Percentiles rank a stretch among this genome's conserved stretches.
These are phyloP conservation scores for Atkinsonella texensis DNA, from an alignment of 2,329 filamentous ascomycete genomes.

Conservation along the genomic window DNA sequence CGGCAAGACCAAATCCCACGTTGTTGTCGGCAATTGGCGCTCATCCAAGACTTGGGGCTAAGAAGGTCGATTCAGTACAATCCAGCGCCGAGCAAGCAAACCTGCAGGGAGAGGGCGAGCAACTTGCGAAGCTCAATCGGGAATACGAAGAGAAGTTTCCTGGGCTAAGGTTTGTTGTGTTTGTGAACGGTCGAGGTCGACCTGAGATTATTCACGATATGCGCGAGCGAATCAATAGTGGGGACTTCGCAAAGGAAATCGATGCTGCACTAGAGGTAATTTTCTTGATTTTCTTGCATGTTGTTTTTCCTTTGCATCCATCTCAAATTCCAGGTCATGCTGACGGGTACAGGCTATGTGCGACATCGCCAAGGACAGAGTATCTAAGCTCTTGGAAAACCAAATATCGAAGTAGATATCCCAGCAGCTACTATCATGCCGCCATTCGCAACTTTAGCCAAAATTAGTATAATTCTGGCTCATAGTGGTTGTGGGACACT, in stretches of 20 bases:
- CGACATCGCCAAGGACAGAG: conserved; percentile 75
- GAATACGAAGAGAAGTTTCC: conserved; percentile 76
- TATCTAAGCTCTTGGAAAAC: conserved; percentile 40
- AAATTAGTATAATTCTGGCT: too few relatives aligned
- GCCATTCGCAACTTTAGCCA: too few relatives aligned
- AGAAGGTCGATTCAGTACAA: conserved; percentile 70
- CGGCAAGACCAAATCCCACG: conserved; percentile 33
- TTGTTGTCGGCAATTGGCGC: conserved; percentile 65
- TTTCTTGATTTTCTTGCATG: not conserved
- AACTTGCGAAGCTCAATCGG: conserved; percentile 55
- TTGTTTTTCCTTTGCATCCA: too few relatives aligned
- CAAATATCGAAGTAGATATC: too few relatives aligned
- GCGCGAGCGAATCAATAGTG: conserved; percentile 57
- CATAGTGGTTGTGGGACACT: too few relatives aligned
- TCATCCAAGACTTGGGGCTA: conserved; percentile 73
- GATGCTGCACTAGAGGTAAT: conserved; percentile 60
- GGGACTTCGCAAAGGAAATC: conserved; percentile 55
- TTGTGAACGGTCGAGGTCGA: conserved; percentile 72
- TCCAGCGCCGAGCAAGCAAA: conserved; percentile 74
- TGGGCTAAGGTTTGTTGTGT: conserved; percentile 78
- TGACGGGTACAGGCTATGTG: conserved; percentile 61
- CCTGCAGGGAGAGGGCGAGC: conserved; percentile 48
- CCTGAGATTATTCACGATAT: conserved; percentile 73
- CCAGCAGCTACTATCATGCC: too few relatives aligned
- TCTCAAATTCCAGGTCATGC: not conserved